A percentile compares a stretch with the other conserved stretches of the same genome.
phyloP scores from a whole-genome alignment of 331 rosid species.

The Pyrus hybrid region DNA sequence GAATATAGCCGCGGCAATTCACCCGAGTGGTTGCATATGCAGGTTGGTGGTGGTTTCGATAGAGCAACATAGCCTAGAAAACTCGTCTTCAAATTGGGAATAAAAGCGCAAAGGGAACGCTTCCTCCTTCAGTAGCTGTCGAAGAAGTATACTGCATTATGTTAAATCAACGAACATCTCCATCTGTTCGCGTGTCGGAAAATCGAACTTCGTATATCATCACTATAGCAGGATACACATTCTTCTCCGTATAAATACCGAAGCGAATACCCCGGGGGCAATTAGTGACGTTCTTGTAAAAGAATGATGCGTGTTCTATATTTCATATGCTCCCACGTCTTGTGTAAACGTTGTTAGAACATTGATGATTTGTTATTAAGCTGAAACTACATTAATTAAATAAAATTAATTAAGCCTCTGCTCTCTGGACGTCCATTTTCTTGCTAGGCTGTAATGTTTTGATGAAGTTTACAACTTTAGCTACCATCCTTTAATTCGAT shows the following conservation, averaged over 20 bases:
- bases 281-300: constrained; percentile 36
- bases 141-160: constrained; percentile 33
- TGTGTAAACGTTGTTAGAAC: constrained; percentile 27
- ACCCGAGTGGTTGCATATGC: constrained; percentile 95
- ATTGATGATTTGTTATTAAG: constrained; percentile 27
- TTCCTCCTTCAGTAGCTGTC: constrained; percentile 26
- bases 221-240: constrained; percentile 21
- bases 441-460: background rate
- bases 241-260: constrained; percentile 21
- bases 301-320: constrained; percentile 31
- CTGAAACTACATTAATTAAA: constrained; percentile 23
- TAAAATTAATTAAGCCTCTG: background rate
- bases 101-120: constrained; percentile 29
- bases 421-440: background rate
- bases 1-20: constrained; percentile 69
- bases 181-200: constrained; percentile 36
- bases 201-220: constrained; percentile 29
- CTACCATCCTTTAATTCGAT: background rate
- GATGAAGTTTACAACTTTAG: background rate
- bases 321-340: constrained; percentile 23
- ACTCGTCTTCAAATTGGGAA: constrained; percentile 25
- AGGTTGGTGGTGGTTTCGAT: constrained; percentile 80
- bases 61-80: constrained; percentile 43
- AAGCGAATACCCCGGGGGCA: constrained; percentile 7
- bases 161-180: constrained; percentile 29